phyloP scores from a whole-genome alignment of 331 rosid genomes.

The Ulmus americana region DNA sequence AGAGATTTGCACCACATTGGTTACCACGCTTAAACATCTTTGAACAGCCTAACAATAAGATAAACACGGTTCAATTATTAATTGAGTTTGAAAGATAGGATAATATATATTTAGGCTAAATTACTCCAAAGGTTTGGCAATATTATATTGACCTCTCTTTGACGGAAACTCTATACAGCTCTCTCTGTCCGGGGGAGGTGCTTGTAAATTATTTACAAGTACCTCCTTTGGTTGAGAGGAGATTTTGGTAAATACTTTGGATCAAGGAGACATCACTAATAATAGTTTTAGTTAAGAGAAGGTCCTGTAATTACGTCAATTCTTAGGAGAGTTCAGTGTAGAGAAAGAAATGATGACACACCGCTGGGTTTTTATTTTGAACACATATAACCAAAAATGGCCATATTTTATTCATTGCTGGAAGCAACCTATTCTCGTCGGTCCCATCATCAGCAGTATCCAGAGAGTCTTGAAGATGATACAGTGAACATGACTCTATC shows the following conservation, averaged over 20 bases:
- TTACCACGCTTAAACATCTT: slow-evolving; percentile 56
- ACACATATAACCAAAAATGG: slow-evolving; percentile 73
- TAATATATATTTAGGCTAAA: background rate
- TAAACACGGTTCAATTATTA: background rate
- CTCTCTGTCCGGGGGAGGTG: no score
- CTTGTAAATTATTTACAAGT: no score
- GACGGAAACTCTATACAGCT: no score
- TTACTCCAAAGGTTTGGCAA: no score
- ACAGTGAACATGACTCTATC: slow-evolving; percentile 41
- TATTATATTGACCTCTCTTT: no score
- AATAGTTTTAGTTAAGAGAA: no score
- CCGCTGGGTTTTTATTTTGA: slow-evolving; percentile 70
- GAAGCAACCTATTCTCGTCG: slow-evolving; percentile 88
- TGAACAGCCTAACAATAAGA: slow-evolving; percentile 45
- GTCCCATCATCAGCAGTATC: slow-evolving; percentile 55
- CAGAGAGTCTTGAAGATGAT: slow-evolving; percentile 59
- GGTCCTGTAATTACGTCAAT: background rate
- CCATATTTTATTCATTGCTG: slow-evolving; percentile 91
- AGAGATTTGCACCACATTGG: slow-evolving; percentile 51
- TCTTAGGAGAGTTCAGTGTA: slow-evolving; percentile 4
- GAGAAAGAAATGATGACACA: slow-evolving; percentile 30
- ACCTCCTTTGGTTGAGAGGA: no score
- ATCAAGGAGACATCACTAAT: no score
- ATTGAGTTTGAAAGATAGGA: background rate
- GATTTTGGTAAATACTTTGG: no score